phyloP scores from a whole-genome alignment of 208 protist species.

The Acanthamoeba healyi region DNA sequence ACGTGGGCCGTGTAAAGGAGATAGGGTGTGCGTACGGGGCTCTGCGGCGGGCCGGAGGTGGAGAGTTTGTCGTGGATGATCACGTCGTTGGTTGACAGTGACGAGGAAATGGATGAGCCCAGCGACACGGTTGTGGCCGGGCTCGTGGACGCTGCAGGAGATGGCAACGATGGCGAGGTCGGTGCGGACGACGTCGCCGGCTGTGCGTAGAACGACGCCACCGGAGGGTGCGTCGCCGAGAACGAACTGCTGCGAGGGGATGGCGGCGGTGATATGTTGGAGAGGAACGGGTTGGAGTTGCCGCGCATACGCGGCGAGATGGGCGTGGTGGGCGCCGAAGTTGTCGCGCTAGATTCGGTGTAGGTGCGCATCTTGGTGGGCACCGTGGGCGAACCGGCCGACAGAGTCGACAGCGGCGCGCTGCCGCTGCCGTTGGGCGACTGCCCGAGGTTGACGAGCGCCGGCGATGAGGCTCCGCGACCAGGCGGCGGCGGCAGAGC shows the following conservation, averaged over 20 bases:
- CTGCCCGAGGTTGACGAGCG: background rate
- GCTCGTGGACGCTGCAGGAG: background rate
- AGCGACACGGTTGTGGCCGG: constrained; percentile 4
- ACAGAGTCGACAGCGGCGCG: background rate
- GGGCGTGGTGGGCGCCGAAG: background rate
- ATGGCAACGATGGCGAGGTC: background rate
- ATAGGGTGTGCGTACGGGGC: background rate
- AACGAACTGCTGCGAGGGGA: constrained; percentile 37
- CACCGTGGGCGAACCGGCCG: background rate
- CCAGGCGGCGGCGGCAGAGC: constrained; percentile 3
- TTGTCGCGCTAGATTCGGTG: background rate
- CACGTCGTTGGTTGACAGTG: constrained; percentile 44
- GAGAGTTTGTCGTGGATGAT: constrained; percentile 21
- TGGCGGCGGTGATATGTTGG: background rate
- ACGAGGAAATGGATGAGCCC: constrained; percentile 16
- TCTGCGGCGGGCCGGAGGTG: background rate
- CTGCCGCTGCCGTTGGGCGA: background rate
- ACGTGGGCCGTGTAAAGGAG: background rate
- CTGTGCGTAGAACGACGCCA: background rate
- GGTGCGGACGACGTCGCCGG: background rate
- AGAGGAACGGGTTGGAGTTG: constrained; percentile 48
- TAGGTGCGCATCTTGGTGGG: constrained; percentile 4
- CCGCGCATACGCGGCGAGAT: background rate
- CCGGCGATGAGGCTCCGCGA: background rate
- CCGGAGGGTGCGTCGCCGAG: background rate